Evolutionary conservation across 306 rosid species (phyloP), one percentile per base, ranked within the genome.

Genomic region (Inga leiocalycina): DNA sequence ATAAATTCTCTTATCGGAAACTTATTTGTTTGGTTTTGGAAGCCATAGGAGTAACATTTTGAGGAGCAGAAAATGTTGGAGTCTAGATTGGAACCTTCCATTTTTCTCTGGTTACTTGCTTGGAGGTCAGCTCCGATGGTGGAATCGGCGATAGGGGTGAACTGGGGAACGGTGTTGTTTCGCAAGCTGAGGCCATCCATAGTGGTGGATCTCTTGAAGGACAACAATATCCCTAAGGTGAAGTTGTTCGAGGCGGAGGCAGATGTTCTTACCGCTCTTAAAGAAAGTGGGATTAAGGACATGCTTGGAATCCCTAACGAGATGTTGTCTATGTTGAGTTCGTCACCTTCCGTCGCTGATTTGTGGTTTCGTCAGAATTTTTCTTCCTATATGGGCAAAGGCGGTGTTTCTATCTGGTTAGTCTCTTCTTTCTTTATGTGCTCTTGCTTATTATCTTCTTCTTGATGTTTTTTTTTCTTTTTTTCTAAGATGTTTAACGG

Each of bases 241-340:
- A 96, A 96, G 89, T 89, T 96, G 41, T 96, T 96, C 76, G 98
- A 94, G 32, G 94, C 97, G 1, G 99, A 96, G 84, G 74, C 88
- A 74, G 93, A 62, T 84, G 86, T 52, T 15, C 82, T 96, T 2
- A 84, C 5, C 74, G 89, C 94, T 27, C 89, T 96, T 8, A 88
- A 76, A 89, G 98, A 97, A 10, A 89, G 84, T 86, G 91, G 90
- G 82, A 89, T 96, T 86, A 90, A 96, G 80, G 94, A 92, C 4
- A 91, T 94, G 97, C 85, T 96, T 80, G 99, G 98, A 56, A 85
- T 96, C 64, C 97, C 99, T 10, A 96, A 96, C 79, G 98, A 92
- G 51, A 92, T 94, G 97, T 76, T 96, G 65, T 51, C 93, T 5
- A 9, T 82, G 2, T 57, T 96, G 51, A 80, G 97, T 78, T 89